These are phyloP conservation scores for Aspergillus hiratsukae DNA, from an alignment of 2,329 filamentous ascomycete species.

Conservation along the genomic window DNA sequence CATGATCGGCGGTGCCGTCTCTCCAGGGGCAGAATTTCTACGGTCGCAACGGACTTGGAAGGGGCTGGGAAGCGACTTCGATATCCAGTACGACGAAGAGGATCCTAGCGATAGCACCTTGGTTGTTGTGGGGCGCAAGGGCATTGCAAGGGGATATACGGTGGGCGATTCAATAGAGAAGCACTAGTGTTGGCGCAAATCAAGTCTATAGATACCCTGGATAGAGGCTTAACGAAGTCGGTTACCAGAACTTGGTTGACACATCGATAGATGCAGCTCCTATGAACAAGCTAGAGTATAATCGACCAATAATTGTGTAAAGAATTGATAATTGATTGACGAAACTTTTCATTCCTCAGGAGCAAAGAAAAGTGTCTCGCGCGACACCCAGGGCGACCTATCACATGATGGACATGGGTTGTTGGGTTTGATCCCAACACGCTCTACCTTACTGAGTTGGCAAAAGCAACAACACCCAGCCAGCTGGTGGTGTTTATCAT, in stretches of 20 bases:
- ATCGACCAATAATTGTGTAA: neutral
- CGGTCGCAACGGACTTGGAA: constrained; percentile 82
- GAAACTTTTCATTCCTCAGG: neutral
- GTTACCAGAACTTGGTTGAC: neutral
- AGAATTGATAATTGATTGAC: neutral
- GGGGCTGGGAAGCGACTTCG: constrained; percentile 83
- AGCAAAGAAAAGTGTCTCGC: neutral
- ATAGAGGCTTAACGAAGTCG: neutral
- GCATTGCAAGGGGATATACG: constrained; percentile 82
- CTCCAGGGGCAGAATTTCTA: constrained; percentile 85
- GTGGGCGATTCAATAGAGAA: constrained; percentile 57
- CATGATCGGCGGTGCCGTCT: constrained; percentile 78
- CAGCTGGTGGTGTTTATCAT: constrained; percentile 1
- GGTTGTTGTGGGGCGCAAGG: constrained; percentile 81
- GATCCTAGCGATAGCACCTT: constrained; percentile 51
- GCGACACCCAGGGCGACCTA: constrained; percentile 11
- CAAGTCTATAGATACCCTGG: constrained; percentile 3
- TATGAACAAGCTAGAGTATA: neutral
- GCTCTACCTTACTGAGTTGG: constrained; percentile 18
- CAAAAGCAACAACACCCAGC: constrained; percentile 12
- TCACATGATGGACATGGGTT: constrained; percentile 20
- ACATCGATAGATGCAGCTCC: neutral
- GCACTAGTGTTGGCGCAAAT: constrained; percentile 21
- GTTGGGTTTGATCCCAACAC: constrained; percentile 16
- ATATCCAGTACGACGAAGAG: constrained; percentile 56